Base-by-base conservation (phyloP, 805 yeast species). In the Candida alai region DNA sequence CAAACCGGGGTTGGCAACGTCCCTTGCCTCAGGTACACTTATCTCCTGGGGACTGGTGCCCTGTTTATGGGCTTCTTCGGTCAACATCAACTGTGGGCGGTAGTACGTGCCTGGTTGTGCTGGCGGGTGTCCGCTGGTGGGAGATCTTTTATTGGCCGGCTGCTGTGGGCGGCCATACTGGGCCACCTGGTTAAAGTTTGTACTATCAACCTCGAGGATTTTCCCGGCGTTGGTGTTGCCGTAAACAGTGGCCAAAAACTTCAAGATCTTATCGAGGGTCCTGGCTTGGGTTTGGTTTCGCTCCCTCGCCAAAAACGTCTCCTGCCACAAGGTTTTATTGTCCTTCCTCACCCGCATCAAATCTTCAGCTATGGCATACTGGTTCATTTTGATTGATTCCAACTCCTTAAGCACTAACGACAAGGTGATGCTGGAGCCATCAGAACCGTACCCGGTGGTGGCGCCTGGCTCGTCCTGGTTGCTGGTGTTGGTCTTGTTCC, bases 291-390 rank as follows among this genome's bases (percentile, higher is more conserved):
- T 72, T 48, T 82, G 77, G 56, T 89, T 85, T 43, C 89, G 75
- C 54, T 90, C 97, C 35, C 97, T 70, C 5, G 90, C 81, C 38
- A 79, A 62, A 53, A 73, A 80, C 49, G 87, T 82, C 53, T 93
- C 97, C 41, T 82, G 80, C 98, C 98, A 93, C 28, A 93, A 61
- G 49, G 86, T 58, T 54, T 86, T 90, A 60, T 90, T 93, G 53
- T 93, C 97, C 40, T 80, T 80, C 39, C 88, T 73, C 24, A 93
- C 78, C 38, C 97, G 70, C 46, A 82, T 67, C 42, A 93, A 65
- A 52, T 93, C 97, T 47, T 88, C 93, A 4, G 87, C 75, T 13
- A 93, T 85, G 13, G 84, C 74, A 41, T 76, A 51, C 58, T 93
- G 98, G 49, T 85, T 84, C 48, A 73, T 68, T 53, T 84, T 85